Evolutionary conservation across 2,329 filamentous ascomycete genomes (phyloP).

Genomic region (Diaporthe ampelina): DNA sequence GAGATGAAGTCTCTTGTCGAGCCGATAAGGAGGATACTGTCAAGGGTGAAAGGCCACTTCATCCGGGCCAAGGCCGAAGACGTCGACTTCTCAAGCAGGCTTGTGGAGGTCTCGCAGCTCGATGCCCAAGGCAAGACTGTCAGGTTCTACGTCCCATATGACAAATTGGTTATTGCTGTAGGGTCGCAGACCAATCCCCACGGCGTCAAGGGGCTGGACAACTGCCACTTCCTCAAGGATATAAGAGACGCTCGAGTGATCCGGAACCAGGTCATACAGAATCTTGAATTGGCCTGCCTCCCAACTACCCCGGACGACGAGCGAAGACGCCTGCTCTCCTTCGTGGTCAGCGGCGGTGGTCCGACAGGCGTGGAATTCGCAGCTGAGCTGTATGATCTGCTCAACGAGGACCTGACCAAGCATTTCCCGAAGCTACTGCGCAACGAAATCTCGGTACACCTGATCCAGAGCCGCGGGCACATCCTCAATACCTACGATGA

Average conservation of each 20-base stretch:
- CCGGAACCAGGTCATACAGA: conserved; percentile 88
- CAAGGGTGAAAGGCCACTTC: conserved; percentile 86
- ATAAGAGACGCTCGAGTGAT: conserved; percentile 93
- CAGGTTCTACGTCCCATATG: conserved; percentile 95
- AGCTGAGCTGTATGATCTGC: conserved; percentile 93
- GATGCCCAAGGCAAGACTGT: conserved; percentile 80
- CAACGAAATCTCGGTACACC: conserved; percentile 97
- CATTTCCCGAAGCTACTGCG: conserved; percentile 91
- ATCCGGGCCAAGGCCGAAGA: conserved; percentile 88
- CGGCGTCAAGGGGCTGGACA: conserved; percentile 92
- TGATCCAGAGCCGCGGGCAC: conserved; percentile 94
- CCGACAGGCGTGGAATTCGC: conserved; percentile 98
- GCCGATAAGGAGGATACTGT: conserved; percentile 88
- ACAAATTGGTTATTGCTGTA: conserved; percentile 94
- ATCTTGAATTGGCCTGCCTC: conserved; percentile 91
- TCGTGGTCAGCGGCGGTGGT: conserved; percentile 95
- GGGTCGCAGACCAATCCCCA: conserved; percentile 95
- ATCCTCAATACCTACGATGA: conserved; percentile 99
- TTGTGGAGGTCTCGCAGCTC: conserved; percentile 86
- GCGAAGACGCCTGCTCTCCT: conserved; percentile 87
- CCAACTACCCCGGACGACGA: conserved; percentile 93
- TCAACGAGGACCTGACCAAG: conserved; percentile 91
- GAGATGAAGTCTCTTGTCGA: conserved; percentile 93
- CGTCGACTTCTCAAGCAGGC: conserved; percentile 90
- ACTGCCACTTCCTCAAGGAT: conserved; percentile 96